Evolutionary conservation across 2,329 filamentous ascomycete genomes (phyloP), one percentile per base, ranked within the genome.

Genomic region (Ampelomyces quisqualis): DNA sequence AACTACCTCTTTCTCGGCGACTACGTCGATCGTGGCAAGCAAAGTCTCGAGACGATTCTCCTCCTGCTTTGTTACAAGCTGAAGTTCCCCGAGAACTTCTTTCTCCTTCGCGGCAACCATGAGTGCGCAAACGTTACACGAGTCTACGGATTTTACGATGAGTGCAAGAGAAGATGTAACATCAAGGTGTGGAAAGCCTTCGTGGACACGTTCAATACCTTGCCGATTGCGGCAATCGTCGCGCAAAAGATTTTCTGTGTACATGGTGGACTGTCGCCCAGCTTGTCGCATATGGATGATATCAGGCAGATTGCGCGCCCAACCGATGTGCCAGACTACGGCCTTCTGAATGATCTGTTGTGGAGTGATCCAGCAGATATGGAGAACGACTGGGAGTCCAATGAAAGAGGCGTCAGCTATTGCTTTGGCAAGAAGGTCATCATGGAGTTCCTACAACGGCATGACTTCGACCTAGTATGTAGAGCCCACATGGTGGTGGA

Each of bases 141-240:
- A 45, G 89, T 97, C 23, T 96, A 96, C 69, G 91, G 91, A 2
- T 97, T 97, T 70, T 97, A 97, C 73, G 91, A 97, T 62, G 91
- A 97, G 68, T 97, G 91, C 78, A 97, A 97, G 74, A 81, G 91
- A 53, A 81, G 91, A 47, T 95, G 88, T 75, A 96, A 95, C 65
- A 88, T 96, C 67, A 96, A 96, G 74, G 83, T 95, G 40, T 97
- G 91, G 91, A 97, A 97, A 76, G 94, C 89, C 0, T 97, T 97
- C 64, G 85, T 95, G 37, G 91, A 97, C 66, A 93, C 88, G 18
- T 97, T 97, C 77, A 97, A 97, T 69, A 90, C 86, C 28, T 78
- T 97, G 30, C 91, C 91, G 0, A 96, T 97, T 60, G 91, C 91
- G 29, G 83, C 91, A n/a, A 96, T 95, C 60, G 90, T 97, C 24